phyloP scores from a whole-genome alignment of 352 stramenopile species.

The Pythium rhizo-oryzae region DNA sequence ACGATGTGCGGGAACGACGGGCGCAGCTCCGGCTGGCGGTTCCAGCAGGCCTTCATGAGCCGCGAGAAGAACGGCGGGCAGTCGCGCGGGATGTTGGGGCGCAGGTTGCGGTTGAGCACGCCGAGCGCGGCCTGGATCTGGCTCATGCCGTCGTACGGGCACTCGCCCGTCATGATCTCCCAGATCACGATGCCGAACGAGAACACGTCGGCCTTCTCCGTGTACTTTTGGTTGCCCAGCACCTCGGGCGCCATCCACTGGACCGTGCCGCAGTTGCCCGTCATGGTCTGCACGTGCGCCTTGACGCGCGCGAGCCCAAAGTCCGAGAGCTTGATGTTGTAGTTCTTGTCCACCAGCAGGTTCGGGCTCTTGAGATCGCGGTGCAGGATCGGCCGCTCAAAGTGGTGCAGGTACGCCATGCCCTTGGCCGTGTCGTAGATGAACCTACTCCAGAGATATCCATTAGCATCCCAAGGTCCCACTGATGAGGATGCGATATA shows the following conservation, averaged over 20 bases:
- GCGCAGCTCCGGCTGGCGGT: constrained; percentile 66
- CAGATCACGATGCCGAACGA: constrained; percentile 91
- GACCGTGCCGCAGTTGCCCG: constrained; percentile 88
- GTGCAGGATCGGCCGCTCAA: constrained; percentile 83
- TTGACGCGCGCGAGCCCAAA: constrained; percentile 93
- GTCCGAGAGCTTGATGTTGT: constrained; percentile 92
- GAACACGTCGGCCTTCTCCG: constrained; percentile 91
- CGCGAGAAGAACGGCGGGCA: constrained; percentile 70
- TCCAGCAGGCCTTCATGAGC: constrained; percentile 79
- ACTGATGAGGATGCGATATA: neutral
- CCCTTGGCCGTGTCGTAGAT: constrained; percentile 81
- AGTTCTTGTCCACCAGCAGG: constrained; percentile 82
- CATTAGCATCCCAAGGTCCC: neutral
- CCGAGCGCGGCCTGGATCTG: constrained; percentile 75
- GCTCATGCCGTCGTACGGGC: constrained; percentile 88
- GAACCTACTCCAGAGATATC: constrained; percentile 32
- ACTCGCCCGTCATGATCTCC: constrained; percentile 88
- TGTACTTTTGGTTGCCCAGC: constrained; percentile 88
- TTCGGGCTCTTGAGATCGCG: constrained; percentile 87
- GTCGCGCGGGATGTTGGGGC: constrained; percentile 61
- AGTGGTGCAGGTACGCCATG: constrained; percentile 87
- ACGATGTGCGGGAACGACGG: constrained; percentile 73
- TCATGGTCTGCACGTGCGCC: constrained; percentile 92
- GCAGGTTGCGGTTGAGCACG: constrained; percentile 72
- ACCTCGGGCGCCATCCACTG: constrained; percentile 89